These are phyloP conservation scores for Pseudoscleropodium purum DNA, from an alignment of 225 moss, liverwort and hornwort species.

Conservation along the genomic window DNA sequence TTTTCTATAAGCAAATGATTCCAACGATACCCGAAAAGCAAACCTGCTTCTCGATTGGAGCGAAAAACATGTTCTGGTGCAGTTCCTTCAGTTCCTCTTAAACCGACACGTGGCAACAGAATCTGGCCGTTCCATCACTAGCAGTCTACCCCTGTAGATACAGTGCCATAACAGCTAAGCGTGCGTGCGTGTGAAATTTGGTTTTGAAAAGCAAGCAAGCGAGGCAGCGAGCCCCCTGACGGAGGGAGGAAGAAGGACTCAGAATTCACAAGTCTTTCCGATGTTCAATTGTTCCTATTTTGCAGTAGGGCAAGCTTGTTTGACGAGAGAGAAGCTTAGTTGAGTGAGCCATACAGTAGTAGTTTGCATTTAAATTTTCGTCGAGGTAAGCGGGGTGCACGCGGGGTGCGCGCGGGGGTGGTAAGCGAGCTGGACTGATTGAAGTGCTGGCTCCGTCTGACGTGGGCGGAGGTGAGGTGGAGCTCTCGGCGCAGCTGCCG, in stretches of 20 bases:
- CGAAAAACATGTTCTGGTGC: neutral
- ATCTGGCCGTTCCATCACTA: neutral
- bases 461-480: neutral
- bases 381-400: neutral
- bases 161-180: too few relatives aligned
- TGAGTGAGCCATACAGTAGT: too few relatives aligned
- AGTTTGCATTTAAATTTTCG: neutral
- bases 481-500: slow-evolving; percentile 3
- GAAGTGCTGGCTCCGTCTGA: neutral
- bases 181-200: neutral
- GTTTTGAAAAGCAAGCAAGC: neutral
- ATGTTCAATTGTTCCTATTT: neutral
- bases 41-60: neutral
- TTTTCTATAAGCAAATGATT: neutral
- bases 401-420: neutral
- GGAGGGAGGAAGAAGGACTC: neutral
- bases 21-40: neutral
- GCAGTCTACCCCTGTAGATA: neutral
- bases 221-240: too few relatives aligned
- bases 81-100: neutral
- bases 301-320: neutral
- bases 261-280: too few relatives aligned
- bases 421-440: neutral
- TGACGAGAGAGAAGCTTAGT: neutral
- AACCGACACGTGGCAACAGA: neutral